Evolutionary conservation across 2,329 filamentous ascomycete genomes (phyloP), one percentile per base, ranked within the genome.

Genomic region (Colletotrichum lindemuthianum): DNA sequence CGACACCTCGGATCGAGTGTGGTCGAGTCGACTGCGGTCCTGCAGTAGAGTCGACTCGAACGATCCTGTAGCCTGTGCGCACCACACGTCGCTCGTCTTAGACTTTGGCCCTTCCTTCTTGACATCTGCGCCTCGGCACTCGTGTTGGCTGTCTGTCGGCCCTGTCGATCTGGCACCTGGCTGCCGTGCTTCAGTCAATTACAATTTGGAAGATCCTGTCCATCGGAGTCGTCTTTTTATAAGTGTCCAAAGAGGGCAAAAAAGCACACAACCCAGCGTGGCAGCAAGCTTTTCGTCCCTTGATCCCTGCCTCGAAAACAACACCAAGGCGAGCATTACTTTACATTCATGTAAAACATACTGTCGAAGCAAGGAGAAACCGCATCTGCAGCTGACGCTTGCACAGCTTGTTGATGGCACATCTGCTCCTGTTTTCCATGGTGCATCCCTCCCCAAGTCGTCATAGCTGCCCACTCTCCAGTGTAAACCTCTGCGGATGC

Each of bases 391-490:
- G 8, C 15, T 24, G 15, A 24, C 11, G 10, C 16, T 43, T 40
- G 44, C 44, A 12, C 41, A 34, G 40, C 47, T 59, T 39, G 39
- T 44, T 51, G 56, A 51, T 37, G 56, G 34, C 56, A 59, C 36
- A 44, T 54, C 44, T 60, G 59, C 44, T 36, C 49, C 37, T 64
- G 33, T 12, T 53, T 24, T 55, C 32, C 57, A 56, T 55, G 61
- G 61, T 55, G 24, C 51, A 61, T 56, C 57, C 61, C 51, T 60
- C 40, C 36, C 50, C 34, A 60, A 45, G 57, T 44, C 51, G 51
- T 60, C 61, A 65, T 60, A 61, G 57, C 61, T 65, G 40, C 51
- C 51, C 51, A 60, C 51, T 56, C 24, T 24, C 24, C 24, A 24
- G 24, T 24, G 24, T 60, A 51, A 54, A 65, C 45, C 44, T 56